Percentiles rank a stretch among this genome's conserved stretches.
phyloP scores from a whole-genome alignment of 306 rosid genomes.

The Inga leiocalycina region DNA sequence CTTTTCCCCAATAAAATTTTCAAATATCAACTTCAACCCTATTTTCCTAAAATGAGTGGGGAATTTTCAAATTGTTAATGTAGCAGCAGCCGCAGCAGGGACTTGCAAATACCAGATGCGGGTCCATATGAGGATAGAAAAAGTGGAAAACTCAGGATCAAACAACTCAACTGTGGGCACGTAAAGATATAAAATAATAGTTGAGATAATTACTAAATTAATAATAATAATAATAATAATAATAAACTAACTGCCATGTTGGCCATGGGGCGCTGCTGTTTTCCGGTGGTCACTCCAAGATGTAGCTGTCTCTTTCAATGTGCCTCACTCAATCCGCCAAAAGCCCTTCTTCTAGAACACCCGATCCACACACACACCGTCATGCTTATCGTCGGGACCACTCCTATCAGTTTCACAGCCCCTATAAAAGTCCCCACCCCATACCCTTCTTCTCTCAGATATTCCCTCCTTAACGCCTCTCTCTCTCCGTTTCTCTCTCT shows the following conservation, averaged over 20 bases:
- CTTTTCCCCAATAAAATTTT: too few species aligned
- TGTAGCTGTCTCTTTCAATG: not conserved
- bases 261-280: not conserved
- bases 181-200: not conserved
- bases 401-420: not conserved
- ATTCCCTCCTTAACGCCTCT: not conserved
- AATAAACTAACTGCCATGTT: too few species aligned
- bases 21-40: too few species aligned
- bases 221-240: too few species aligned
- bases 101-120: not conserved
- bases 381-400: not conserved
- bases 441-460: too few species aligned
- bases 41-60: not conserved
- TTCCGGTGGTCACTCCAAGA: not conserved
- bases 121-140: not conserved
- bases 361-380: not conserved
- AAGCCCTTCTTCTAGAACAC: constrained; percentile 6
- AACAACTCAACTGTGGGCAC: not conserved
- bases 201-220: not conserved
- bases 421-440: not conserved
- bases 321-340: not conserved
- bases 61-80: too few species aligned
- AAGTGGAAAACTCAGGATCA: not conserved
- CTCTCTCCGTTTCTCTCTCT: too few species aligned
- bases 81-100: not conserved